Conservation (phyloP, 495 filamentous ascomycete genomes). For the Geopyxis carbonaria region DNA sequence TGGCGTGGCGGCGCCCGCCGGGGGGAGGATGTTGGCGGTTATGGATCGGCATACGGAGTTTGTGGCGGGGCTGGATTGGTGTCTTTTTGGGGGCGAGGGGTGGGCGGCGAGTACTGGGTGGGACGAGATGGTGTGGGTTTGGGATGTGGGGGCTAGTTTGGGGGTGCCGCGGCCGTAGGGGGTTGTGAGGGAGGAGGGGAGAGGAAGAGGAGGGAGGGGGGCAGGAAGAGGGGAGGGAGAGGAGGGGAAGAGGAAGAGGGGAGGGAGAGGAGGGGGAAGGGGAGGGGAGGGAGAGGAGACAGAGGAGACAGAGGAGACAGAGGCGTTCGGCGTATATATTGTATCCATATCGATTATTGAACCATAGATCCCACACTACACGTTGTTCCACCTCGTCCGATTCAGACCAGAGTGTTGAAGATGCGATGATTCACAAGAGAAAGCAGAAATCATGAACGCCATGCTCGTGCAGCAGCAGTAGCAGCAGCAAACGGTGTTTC, state of each 20-base stretch:
- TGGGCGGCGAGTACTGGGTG: slow-evolving; percentile 90
- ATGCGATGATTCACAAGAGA: too few species aligned
- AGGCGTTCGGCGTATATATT: too few species aligned
- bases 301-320: neutral
- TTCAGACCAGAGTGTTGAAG: too few species aligned
- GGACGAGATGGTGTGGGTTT: slow-evolving; percentile 81
- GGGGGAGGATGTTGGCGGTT: slow-evolving; percentile 57
- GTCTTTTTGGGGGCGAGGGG: slow-evolving; percentile 82
- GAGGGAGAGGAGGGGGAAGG: neutral
- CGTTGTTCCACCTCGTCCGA: too few species aligned
- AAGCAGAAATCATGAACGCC: too few species aligned
- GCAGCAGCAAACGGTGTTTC: too few species aligned
- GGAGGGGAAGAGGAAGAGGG: slow-evolving; percentile 1
- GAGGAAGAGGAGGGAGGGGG: slow-evolving; percentile 4
- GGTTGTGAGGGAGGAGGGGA: neutral
- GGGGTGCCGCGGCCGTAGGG: slow-evolving; percentile 8
- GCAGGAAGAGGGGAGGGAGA: slow-evolving; percentile 8
- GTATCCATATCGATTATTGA: too few species aligned
- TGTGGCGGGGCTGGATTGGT: slow-evolving; percentile 95
- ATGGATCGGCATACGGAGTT: slow-evolving; percentile 94
- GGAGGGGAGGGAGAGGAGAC: neutral
- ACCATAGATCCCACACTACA: too few species aligned
- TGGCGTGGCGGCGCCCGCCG: slow-evolving; percentile 22
- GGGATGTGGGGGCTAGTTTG: slow-evolving; percentile 67
- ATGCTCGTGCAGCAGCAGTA: too few species aligned